Evolutionary conservation across 2,329 filamentous ascomycete species (phyloP).

Genomic region (Ascochyta viciae-villosae): DNA sequence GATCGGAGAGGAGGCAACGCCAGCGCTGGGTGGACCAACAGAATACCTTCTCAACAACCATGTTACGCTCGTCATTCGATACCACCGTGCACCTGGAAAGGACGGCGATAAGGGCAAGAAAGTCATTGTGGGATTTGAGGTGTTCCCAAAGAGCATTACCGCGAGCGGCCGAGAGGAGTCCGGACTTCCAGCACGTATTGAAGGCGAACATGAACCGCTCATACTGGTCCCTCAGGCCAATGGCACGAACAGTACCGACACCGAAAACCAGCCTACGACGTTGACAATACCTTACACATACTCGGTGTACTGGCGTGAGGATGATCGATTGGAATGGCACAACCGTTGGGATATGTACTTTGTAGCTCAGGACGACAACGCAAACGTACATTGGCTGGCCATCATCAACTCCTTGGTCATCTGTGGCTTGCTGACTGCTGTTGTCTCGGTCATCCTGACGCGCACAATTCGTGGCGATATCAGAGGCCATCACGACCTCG

Average conservation of each 20-base stretch:
- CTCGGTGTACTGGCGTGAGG: constrained; percentile 88
- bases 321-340: constrained; percentile 79
- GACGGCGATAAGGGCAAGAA: constrained; percentile 75
- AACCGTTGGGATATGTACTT: constrained; percentile 91
- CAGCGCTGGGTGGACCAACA: constrained; percentile 64
- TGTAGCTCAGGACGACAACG: constrained; percentile 82
- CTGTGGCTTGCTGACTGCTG: constrained; percentile 76
- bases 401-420: constrained; percentile 89
- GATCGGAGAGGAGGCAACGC: constrained; percentile 76
- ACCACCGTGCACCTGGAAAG: constrained; percentile 72
- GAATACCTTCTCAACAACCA: constrained; percentile 86
- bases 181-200: constrained; percentile 73
- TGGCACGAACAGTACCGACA: constrained; percentile 58
- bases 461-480: constrained; percentile 81
- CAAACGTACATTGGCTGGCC: constrained; percentile 84
- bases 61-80: constrained; percentile 82
- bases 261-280: constrained; percentile 67
- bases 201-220: constrained; percentile 68
- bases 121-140: constrained; percentile 86
- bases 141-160: constrained; percentile 85
- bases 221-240: constrained; percentile 71
- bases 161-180: constrained; percentile 64
- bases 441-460: constrained; percentile 81
- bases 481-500: constrained; percentile 72
- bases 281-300: constrained; percentile 84